Base-by-base conservation (phyloP, 1,284 basidiomycete genomes). In the Malassezia furfur region DNA sequence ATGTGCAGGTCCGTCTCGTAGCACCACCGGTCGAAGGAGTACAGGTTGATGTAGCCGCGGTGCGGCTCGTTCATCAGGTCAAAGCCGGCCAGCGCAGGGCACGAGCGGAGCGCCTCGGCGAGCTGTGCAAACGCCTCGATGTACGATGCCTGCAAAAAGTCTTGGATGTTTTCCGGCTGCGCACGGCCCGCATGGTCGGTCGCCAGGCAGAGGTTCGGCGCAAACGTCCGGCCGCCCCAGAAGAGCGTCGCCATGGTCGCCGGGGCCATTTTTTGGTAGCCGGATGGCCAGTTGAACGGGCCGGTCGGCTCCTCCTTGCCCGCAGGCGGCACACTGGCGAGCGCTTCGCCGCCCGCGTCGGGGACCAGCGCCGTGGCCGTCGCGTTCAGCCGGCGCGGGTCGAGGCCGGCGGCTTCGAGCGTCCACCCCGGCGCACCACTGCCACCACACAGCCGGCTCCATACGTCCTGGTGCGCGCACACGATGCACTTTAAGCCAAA, bases 21-120 rank as follows among this genome's bases (percentile, higher is more conserved):
- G 45, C 96, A 85, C 77, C 88, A 96, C 31, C 79, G 78, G 66
- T 96, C 84, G 49, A 96, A 81, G 2, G 88, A 88, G 38, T 83
- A 79, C 3, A 93, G 78, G 54, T 86, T 83, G 58, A 94, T 83
- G 70, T 91, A 94, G 22, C 93, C 94, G 67, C 85, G 81, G 76
- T 98, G 91, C 0, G 93, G 93, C 76, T 98, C 93, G 68, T 98
- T 98, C 82, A 96, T 86, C 25, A 74, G 65, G 81, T 96, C 87
- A 58, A 96, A 91, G 0, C 93, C 93, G 15, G 94, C 69, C 0
- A 94, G 86, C 3, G 83, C 84, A 11, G 87, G 84, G 34, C 91
- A 75, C 54, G 83, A 81, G 6, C 83, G 85, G 1, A 96, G 78
- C 0, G 82, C 79, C 48, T 81, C 79, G 0, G 82, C 86, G 0